These are phyloP conservation scores for Obba rivulosa DNA, from an alignment of 768 basidiomycete species.

Conservation along the genomic window DNA sequence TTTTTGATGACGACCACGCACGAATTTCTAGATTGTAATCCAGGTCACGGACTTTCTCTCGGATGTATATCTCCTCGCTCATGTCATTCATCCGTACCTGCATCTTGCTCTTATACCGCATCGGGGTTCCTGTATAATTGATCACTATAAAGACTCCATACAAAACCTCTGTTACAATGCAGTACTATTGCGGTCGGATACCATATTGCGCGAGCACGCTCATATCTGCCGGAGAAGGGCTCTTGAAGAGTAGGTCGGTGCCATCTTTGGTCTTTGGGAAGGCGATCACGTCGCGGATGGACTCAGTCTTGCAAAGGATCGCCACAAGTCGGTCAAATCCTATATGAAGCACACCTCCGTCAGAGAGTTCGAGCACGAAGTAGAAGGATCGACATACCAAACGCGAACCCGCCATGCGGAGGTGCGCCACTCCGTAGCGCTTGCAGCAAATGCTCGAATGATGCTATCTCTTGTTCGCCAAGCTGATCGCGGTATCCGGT, in stretches of 20 bases:
- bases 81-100: not conserved
- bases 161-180: conserved; percentile 4
- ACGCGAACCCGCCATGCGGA: conserved; percentile 91
- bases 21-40: too few species aligned
- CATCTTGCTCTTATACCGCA: not conserved
- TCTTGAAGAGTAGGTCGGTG: conserved; percentile 83
- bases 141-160: not conserved
- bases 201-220: conserved; percentile 61
- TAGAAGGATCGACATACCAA: conserved; percentile 46
- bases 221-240: conserved; percentile 58
- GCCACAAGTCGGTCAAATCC: conserved; percentile 93
- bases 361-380: not conserved
- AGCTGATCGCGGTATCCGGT: conserved; percentile 43
- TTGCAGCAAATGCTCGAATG: conserved; percentile 82
- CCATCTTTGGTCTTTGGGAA: conserved; percentile 90
- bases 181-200: conserved; percentile 32
- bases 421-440: conserved; percentile 89
- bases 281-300: conserved; percentile 93
- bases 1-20: not conserved
- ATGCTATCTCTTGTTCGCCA: conserved; percentile 58
- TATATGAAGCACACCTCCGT: too few species aligned
- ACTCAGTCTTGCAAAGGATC: conserved; percentile 79
- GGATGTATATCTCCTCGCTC: not conserved
- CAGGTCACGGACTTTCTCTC: not conserved
- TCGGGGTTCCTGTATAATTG: not conserved